Base-by-base conservation (phyloP, 352 stramenopile species). In the Phytophthora europaea region DNA sequence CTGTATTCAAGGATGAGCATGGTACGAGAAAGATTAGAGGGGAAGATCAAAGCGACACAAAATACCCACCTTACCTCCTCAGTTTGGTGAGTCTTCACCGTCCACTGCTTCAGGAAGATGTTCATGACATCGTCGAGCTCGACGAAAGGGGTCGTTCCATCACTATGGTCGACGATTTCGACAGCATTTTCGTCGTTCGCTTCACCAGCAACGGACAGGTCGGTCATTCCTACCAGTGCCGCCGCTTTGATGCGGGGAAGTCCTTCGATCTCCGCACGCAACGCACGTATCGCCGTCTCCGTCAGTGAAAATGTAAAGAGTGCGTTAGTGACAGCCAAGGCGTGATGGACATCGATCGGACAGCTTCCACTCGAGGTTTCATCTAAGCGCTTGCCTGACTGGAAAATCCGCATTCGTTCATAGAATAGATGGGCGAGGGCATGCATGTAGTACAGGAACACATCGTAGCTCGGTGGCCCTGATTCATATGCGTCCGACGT, bases 81-180 rank as follows among this genome's bases (percentile, higher is more conserved):
- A 2, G 90, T 77, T 34, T 87, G 82, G 22, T 67, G 51, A 36
- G 73, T 81, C 9, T 84, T 78, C 3, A 67, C 62, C 6, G 72
- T 74, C 88, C 88, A 94, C 40, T 83, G 70, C 23, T 78, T 75
- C 18, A 93, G 50, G 52, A 93, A 92, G 6, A 92, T 59, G 0
- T 34, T 64, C 83, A 94, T 91, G 0, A 83, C 73, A 51, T 91
- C 83, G 62, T 94, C 88, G 7, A 94, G 65, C n/a, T 94, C 88
- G 4, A 92, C 72, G 20, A 79, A 72, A 48, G 57, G 47, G 23
- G 66, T 75, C 2, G 13, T 58, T 12, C 53, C 50, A 5, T 61
- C 66, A 22, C 33, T 23, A 51, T 51, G 31, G 6, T 74, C 38
- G 28, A 57, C 16, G 5, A 62, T 36, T 10, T 62, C 45, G 34